Evolutionary conservation across 805 yeast genomes (phyloP).

Genomic region (Ascoidea tarda): DNA sequence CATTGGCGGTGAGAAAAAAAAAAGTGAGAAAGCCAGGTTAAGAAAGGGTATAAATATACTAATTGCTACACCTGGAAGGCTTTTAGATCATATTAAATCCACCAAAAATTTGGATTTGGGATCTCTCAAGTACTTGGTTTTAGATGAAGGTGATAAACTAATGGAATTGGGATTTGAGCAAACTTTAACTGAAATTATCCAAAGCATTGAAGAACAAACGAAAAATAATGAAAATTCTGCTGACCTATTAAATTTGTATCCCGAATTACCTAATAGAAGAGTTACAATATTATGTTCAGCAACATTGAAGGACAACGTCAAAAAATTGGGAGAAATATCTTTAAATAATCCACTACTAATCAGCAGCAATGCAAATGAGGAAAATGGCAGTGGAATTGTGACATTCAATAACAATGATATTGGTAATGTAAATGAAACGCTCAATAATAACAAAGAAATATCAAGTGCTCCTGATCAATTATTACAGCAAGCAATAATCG

Average conservation of each 20-base stretch:
- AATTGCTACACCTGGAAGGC: conserved; percentile 96
- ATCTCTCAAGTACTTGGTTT: conserved; percentile 70
- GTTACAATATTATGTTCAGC: conserved; percentile 88
- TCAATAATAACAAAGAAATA: conserved; percentile 7
- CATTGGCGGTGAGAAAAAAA: conserved; percentile 97
- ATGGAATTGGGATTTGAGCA: conserved; percentile 97
- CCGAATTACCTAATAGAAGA: conserved; percentile 52
- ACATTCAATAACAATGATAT: conserved; percentile 13
- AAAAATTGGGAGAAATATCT: conserved; percentile 67
- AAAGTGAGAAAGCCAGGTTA: conserved; percentile 88
- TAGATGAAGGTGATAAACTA: conserved; percentile 94
- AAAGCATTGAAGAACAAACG: conserved; percentile 33
- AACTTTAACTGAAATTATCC: conserved; percentile 65
- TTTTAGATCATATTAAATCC: conserved; percentile 88
- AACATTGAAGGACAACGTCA: conserved; percentile 71
- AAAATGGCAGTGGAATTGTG: conserved; percentile 17
- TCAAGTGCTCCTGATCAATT: conserved; percentile 81
- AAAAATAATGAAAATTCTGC: conserved; percentile 9
- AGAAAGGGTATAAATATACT: conserved; percentile 91
- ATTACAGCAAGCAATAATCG: conserved; percentile 63
- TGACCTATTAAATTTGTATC: conserved; percentile 23
- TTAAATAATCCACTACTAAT: conserved; percentile 64
- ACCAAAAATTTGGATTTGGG: conserved; percentile 56
- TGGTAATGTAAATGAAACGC: conserved; percentile 5
- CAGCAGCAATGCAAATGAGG: conserved; percentile 18